Percentiles rank a stretch among this genome's conserved stretches.
Evolutionary conservation across 163 green algal genomes (phyloP).

Genomic region (Smithsoniella earleae): DNA sequence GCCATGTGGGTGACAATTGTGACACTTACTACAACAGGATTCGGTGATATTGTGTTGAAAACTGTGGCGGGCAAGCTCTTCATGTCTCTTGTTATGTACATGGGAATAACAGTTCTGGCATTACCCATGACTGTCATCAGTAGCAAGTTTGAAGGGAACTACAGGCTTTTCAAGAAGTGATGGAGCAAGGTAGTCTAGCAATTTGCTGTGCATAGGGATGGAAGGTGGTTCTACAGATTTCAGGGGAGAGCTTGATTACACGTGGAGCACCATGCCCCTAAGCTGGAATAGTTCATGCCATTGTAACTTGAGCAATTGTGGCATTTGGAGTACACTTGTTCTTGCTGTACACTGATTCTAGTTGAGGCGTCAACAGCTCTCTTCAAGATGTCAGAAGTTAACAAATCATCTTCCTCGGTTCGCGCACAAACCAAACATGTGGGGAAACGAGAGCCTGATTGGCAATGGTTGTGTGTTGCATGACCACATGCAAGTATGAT

Average conservation of each 20-base stretch:
- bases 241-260: no score
- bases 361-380: no score
- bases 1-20: conserved; percentile 14
- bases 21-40: neutral
- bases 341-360: no score
- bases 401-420: conserved; percentile 1
- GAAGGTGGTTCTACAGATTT: no score
- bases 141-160: conserved; percentile 25
- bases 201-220: no score
- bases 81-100: neutral
- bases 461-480: conserved; percentile 61
- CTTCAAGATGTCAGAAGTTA: neutral
- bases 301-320: no score
- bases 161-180: conserved; percentile 5
- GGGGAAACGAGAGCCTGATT: conserved; percentile 25
- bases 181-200: no score
- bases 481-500: conserved; percentile 78
- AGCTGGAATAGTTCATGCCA: neutral
- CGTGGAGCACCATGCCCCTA: neutral
- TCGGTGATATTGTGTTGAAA: neutral
- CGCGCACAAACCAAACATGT: conserved; percentile 7
- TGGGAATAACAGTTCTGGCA: neutral
- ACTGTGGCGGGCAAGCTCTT: neutral
- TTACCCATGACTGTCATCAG: conserved; percentile 13
- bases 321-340: no score